Evolutionary conservation across 352 stramenopile genomes (phyloP), one percentile per base, ranked within the genome.

Genomic region (Pythium aphanidermatum): DNA sequence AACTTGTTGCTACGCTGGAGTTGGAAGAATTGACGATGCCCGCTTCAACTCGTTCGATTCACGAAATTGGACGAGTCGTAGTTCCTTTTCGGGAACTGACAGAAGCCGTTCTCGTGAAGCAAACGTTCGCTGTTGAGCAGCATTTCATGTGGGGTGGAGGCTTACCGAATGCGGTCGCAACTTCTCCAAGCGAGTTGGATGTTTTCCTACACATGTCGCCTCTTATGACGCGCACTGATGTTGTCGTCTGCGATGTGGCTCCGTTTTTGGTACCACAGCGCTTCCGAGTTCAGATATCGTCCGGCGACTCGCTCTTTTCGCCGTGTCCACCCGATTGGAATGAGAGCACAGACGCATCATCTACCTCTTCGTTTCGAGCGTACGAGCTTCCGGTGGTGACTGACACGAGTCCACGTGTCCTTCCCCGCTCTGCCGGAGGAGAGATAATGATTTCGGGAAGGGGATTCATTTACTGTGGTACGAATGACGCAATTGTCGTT

Each of bases 191-290:
- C 17, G 74, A 83, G 16, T 36, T 80, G 25, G 72, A 87, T 13
- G 38, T 87, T 5, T 58, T 83, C n/a, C 55, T 83, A 9, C 75
- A 85, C 21, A 37, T 85, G 1, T 87, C 75, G 3, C 75, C 75
- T 0, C 46, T 71, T 13, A 80, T 82, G 49, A 59, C 67, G 8
- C 48, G 71, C 27, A 16, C 63, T 1, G 68, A 78, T 8, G 60
- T 58, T 27, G 70, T 81, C 4, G 48, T 65, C 10, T 70, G 63
- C 45, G 55, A 49, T 7, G 23, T 74, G 2, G 19, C 30, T n/a
- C 63, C 51, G 16, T 71, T 66, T 46, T 41, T 24, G 9, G 38
- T 26, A 0, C 58, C 73, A 1, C 65, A 83, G n/a, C 45, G 32
- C 13, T 39, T 88, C 1, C 47, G 65, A 24, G 62, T 86, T 0